phyloP scores from a whole-genome alignment of 2,329 filamentous ascomycete genomes.

The Fusarium sterilihyphosum region DNA sequence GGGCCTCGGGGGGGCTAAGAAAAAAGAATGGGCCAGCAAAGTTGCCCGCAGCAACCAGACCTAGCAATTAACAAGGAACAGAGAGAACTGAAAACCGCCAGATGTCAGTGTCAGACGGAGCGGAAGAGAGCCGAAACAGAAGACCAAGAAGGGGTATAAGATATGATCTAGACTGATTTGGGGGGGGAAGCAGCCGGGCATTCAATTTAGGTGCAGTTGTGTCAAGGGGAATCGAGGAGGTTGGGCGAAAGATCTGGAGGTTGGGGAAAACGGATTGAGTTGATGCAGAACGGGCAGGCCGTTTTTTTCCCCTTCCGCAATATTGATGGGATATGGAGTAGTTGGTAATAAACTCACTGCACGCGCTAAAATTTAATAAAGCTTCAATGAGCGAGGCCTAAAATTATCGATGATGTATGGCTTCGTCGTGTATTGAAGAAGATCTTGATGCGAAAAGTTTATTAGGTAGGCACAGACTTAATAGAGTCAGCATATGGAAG shows the following conservation, averaged over 20 bases:
- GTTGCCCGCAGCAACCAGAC: conserved; percentile 43
- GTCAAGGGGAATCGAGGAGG: conserved; percentile 24
- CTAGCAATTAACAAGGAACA: conserved; percentile 16
- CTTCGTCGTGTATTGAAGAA: background rate
- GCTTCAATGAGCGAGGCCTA: background rate
- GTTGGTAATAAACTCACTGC: conserved; percentile 14
- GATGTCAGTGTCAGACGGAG: conserved; percentile 22
- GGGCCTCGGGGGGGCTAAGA: conserved; percentile 10
- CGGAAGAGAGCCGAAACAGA: conserved; percentile 24
- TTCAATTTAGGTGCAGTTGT: conserved; percentile 27
- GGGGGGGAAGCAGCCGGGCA: conserved; percentile 1
- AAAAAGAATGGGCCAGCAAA: conserved; percentile 37
- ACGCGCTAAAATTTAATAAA: conserved; percentile 2
- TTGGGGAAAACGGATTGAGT: conserved; percentile 26
- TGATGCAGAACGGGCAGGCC: conserved; percentile 20
- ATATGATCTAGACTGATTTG: conserved; percentile 6
- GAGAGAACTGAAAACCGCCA: background rate
- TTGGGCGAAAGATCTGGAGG: conserved; percentile 22
- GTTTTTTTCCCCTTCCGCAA: background rate
- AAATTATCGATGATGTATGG: conserved; percentile 12
- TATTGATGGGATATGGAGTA: background rate
- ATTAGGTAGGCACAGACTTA: background rate
- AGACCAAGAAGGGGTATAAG: background rate
- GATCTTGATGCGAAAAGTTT: background rate
- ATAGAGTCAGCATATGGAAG: background rate